Conservation (phyloP, 202 grass and related monocot genomes). For the Panicum hallii region DNA sequence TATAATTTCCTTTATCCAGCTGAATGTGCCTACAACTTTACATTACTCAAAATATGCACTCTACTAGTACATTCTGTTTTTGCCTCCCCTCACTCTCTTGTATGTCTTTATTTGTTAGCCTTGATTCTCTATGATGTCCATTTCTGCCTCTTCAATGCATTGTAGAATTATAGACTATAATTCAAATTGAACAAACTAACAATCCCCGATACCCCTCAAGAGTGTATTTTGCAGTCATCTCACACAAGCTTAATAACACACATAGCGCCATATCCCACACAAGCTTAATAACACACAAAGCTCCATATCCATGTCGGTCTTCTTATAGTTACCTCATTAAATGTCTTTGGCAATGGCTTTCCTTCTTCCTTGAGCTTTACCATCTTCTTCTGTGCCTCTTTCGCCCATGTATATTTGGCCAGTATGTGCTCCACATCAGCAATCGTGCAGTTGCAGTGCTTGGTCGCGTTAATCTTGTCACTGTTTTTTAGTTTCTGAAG, state of each 20-base stretch:
- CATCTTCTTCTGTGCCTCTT: constrained; percentile 86
- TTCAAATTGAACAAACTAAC: background rate
- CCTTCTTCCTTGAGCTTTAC: constrained; percentile 86
- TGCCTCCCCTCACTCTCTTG: background rate
- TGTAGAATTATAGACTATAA: background rate
- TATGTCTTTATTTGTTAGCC: background rate
- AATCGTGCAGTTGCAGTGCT: constrained; percentile 94
- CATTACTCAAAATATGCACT: background rate
- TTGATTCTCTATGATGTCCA: background rate
- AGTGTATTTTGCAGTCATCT: background rate
- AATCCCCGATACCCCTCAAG: background rate
- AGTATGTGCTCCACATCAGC: constrained; percentile 93
- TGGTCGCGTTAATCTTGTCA: constrained; percentile 74
- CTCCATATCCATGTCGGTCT: background rate
- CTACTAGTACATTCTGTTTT: background rate
- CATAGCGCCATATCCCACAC: background rate
- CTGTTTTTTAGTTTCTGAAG: constrained; percentile 70
- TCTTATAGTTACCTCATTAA: constrained; percentile 54
- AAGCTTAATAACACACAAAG: background rate
- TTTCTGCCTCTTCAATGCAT: background rate
- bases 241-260: background rate
- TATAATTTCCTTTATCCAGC: background rate
- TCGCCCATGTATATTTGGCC: constrained; percentile 91
- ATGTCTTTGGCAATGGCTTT: constrained; percentile 75
- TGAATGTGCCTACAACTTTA: background rate